Conservation (phyloP, 352 stramenopile genomes). For the Hyaloperonospora brassicae region DNA sequence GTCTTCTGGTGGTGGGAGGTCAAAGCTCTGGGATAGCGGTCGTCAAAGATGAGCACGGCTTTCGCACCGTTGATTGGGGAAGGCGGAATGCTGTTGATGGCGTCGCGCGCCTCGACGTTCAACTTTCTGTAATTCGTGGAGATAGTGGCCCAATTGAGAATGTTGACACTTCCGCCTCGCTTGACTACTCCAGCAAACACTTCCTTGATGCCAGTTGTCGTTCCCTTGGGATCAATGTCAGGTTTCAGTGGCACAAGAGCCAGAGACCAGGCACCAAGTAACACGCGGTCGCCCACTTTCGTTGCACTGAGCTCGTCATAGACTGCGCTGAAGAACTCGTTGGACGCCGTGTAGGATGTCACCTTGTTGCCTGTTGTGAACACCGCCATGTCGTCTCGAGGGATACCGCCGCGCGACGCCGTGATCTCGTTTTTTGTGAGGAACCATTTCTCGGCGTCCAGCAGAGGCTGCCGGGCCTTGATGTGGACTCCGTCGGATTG, state of each 20-base stretch:
- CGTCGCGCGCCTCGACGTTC: conserved; percentile 31
- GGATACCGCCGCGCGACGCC: background rate
- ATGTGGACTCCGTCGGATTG: too few relatives aligned
- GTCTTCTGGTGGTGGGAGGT: conserved; percentile 50
- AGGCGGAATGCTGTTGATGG: conserved; percentile 27
- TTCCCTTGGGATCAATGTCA: conserved; percentile 9
- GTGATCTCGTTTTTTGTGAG: conserved; percentile 4
- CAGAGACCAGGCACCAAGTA: conserved; percentile 29
- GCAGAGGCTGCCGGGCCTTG: conserved; percentile 1
- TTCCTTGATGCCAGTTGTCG: conserved; percentile 19
- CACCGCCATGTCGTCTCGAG: conserved; percentile 21
- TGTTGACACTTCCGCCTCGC: conserved; percentile 27
- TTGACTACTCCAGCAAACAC: conserved; percentile 22
- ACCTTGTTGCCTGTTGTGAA: conserved; percentile 31
- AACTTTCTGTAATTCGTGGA: conserved; percentile 7
- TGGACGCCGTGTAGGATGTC: conserved; percentile 23
- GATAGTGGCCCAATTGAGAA: conserved; percentile 40
- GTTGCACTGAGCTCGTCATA: conserved; percentile 32
- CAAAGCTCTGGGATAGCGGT: conserved; percentile 22
- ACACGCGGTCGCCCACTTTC: conserved; percentile 17
- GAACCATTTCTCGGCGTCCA: background rate
- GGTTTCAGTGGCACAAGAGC: conserved; percentile 33
- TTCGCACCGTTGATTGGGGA: conserved; percentile 17
- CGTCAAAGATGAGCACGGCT: conserved; percentile 41
- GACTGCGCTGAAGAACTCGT: conserved; percentile 31